These are phyloP conservation scores for Oryza punctata DNA, from an alignment of 176 grass and related monocot species.

Conservation along the genomic window DNA sequence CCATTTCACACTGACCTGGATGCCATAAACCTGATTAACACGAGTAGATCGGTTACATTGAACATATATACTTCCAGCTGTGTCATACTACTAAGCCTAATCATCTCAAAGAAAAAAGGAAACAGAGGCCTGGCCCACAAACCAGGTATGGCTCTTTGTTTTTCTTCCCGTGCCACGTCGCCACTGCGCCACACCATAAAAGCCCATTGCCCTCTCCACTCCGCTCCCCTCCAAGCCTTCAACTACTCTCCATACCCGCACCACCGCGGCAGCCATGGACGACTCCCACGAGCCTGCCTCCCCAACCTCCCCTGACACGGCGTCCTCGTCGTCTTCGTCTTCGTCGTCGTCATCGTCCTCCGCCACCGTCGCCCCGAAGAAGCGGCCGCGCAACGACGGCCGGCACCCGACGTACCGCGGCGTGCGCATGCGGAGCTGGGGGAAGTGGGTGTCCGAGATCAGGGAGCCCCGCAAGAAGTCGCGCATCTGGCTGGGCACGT, in stretches of 20 bases:
- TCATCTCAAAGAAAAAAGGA: background rate
- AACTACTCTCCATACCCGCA: conserved; percentile 15
- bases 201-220: conserved; percentile 2
- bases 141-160: background rate
- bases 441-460: conserved; percentile 84
- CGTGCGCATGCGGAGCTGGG: conserved; percentile 73
- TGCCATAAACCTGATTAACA: background rate
- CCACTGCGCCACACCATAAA: conserved; percentile 34
- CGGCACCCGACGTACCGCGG: conserved; percentile 62
- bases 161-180: conserved; percentile 24
- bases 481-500: conserved; percentile 72
- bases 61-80: background rate
- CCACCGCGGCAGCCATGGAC: conserved; percentile 11
- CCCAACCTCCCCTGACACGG: background rate
- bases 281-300: conserved; percentile 15
- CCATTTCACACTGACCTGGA: background rate
- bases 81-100: background rate
- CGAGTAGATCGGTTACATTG: background rate
- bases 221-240: background rate
- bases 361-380: conserved; percentile 4
- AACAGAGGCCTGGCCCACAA: background rate
- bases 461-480: conserved; percentile 83
- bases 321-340: background rate
- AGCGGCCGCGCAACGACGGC: conserved; percentile 52
- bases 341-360: background rate